phyloP scores from a whole-genome alignment of 2,329 filamentous ascomycete species.

The Fonsecaea pedrosoi region DNA sequence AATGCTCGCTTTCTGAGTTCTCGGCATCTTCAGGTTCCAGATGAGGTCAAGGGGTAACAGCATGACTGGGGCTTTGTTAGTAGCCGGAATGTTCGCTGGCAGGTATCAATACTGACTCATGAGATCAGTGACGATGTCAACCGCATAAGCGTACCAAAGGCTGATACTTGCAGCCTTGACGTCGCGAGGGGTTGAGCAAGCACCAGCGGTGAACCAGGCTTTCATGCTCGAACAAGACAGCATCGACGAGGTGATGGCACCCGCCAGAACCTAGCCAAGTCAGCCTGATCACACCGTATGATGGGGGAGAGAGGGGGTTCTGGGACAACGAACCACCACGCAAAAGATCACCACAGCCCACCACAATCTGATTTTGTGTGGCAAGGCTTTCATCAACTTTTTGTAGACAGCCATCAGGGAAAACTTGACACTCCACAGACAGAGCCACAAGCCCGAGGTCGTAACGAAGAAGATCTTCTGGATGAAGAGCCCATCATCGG shows the following conservation, averaged over 20 bases:
- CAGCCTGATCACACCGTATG: background rate
- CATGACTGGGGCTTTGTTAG: constrained; percentile 9
- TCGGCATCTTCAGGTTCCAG: constrained; percentile 5
- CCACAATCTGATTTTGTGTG: constrained; percentile 8
- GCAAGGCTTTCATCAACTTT: constrained; percentile 11
- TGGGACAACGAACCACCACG: constrained; percentile 6
- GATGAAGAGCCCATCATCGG: constrained; percentile 10
- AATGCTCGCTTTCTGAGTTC: constrained; percentile 7
- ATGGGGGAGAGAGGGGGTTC: background rate
- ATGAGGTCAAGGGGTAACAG: constrained; percentile 9
- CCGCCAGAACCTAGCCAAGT: constrained; percentile 9
- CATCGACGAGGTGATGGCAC: constrained; percentile 13
- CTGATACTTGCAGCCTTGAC: constrained; percentile 18
- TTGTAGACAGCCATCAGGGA: constrained; percentile 18
- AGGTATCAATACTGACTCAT: constrained; percentile 5
- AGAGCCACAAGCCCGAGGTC: constrained; percentile 10
- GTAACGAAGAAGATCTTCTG: constrained; percentile 17
- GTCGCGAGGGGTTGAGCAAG: constrained; percentile 14
- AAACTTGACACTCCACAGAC: constrained; percentile 13
- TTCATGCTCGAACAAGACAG: constrained; percentile 16
- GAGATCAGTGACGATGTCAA: constrained; percentile 15
- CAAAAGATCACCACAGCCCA: constrained; percentile 8
- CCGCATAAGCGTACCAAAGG: constrained; percentile 15
- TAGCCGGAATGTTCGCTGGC: background rate
- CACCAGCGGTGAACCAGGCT: constrained; percentile 12